A percentile compares a stretch with the other conserved stretches of the same genome.
Evolutionary conservation across 129 eudicot species (phyloP).

Genomic region (Ambrosia trifida): DNA sequence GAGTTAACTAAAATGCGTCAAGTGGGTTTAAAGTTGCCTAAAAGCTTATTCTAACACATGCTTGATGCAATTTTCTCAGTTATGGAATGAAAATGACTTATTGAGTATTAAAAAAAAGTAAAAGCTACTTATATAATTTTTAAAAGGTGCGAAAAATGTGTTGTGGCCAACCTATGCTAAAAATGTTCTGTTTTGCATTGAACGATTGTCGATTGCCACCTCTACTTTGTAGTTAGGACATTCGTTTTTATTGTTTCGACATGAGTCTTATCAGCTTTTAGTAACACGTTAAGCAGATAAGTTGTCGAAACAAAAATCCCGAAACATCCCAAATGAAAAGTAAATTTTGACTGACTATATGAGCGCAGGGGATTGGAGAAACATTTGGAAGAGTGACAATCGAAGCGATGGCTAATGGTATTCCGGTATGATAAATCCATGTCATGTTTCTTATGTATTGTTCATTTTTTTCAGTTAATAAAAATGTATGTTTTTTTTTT

Average conservation of each 20-base stretch:
- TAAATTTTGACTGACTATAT: neutral
- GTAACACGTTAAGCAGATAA: neutral
- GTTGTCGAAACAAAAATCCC: neutral
- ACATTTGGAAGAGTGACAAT: conserved; percentile 97
- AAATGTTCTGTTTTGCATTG: neutral
- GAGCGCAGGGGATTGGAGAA: conserved; percentile 82
- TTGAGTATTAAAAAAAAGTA: no score
- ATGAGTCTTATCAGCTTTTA: neutral
- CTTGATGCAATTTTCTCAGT: no score
- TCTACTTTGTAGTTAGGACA: neutral
- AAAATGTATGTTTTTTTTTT: neutral
- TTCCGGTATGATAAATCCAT: conserved; percentile 58
- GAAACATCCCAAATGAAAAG: neutral
- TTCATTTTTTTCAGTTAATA: conserved; percentile 1
- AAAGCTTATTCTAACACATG: neutral
- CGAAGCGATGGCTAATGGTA: conserved; percentile 98
- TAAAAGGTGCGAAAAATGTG: neutral
- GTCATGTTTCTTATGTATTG: neutral
- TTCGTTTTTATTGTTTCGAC: neutral
- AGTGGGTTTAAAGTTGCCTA: neutral
- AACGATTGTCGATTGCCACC: neutral
- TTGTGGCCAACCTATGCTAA: neutral
- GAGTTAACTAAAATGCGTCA: neutral
- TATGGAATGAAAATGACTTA: no score
- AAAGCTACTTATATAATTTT: neutral